These are phyloP conservation scores for Pleurotus platypus DNA, from an alignment of 768 basidiomycete species.

Conservation along the genomic window DNA sequence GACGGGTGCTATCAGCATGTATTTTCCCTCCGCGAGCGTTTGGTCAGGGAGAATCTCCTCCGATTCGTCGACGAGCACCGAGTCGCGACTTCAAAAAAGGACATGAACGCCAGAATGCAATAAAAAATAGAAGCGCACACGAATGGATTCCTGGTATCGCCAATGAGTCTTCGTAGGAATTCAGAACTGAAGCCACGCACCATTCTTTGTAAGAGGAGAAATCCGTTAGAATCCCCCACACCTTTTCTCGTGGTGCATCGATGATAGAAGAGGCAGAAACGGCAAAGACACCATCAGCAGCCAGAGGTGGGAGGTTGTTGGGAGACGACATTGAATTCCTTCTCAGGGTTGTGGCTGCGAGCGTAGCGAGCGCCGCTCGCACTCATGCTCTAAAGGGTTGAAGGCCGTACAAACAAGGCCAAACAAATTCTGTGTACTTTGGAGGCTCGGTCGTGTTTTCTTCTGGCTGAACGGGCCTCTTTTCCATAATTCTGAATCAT, in stretches of 20 bases:
- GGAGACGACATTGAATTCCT: not conserved
- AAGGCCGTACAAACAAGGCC: no score
- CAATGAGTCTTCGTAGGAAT: not conserved
- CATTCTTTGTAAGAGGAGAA: slow-evolving; percentile 62
- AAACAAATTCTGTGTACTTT: no score
- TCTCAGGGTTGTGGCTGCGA: not conserved
- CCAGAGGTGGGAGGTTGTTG: slow-evolving; percentile 32
- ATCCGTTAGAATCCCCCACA: slow-evolving; percentile 61
- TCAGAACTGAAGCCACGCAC: slow-evolving; percentile 25
- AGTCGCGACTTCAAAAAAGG: slow-evolving; percentile 37
- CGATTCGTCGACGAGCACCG: slow-evolving; percentile 37
- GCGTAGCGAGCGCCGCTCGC: no score
- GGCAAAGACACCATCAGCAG: slow-evolving; percentile 41
- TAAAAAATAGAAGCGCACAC: slow-evolving; percentile 38
- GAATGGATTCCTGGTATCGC: slow-evolving; percentile 56
- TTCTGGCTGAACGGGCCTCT: no score
- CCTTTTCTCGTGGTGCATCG: slow-evolving; percentile 56
- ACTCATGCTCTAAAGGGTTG: no score
- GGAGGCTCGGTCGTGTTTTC: no score
- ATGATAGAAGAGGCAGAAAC: slow-evolving; percentile 46
- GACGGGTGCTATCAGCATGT: slow-evolving; percentile 44
- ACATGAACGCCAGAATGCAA: not conserved
- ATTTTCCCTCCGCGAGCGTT: slow-evolving; percentile 43
- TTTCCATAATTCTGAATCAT: no score
- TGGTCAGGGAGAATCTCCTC: slow-evolving; percentile 42